phyloP scores from a whole-genome alignment of 768 basidiomycete species.

The Albatrellus ellisii region DNA sequence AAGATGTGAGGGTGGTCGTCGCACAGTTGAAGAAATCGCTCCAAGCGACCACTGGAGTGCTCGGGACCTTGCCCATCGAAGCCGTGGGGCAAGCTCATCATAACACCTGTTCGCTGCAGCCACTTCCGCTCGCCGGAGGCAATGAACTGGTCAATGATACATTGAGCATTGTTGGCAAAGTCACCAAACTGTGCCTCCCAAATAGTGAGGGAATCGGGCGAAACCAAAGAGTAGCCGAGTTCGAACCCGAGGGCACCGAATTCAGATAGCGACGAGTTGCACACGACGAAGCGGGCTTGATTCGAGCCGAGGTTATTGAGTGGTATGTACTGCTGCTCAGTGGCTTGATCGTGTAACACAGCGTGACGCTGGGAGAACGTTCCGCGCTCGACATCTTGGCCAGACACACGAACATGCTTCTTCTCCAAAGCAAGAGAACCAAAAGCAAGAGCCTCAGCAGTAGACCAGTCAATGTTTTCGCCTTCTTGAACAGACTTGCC shows the following conservation, averaged over 20 bases:
- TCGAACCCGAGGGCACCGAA: conserved; percentile 94
- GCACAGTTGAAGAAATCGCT: conserved; percentile 95
- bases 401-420: conserved; percentile 88
- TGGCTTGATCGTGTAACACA: conserved; percentile 90
- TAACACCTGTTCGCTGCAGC: conserved; percentile 87
- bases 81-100: conserved; percentile 84
- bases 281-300: conserved; percentile 90
- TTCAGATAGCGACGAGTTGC: conserved; percentile 96
- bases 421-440: conserved; percentile 89
- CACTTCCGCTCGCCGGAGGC: conserved; percentile 96
- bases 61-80: conserved; percentile 99
- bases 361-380: conserved; percentile 99
- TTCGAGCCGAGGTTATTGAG: conserved; percentile 77
- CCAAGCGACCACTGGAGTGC: conserved; percentile 90
- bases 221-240: conserved; percentile 96
- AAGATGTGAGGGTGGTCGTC: conserved; percentile 91
- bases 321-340: conserved; percentile 82
- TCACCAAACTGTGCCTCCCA: conserved; percentile 99
- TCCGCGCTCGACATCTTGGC: conserved; percentile 97
- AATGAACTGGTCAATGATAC: conserved; percentile 98
- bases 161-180: conserved; percentile 95
- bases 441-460: conserved; percentile 94
- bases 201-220: conserved; percentile 81
- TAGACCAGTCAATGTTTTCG: conserved; percentile 91
- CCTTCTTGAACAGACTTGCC: conserved; percentile 91